Evolutionary conservation across 2,329 filamentous ascomycete genomes (phyloP).

Genomic region (Xylariaceae sp.): DNA sequence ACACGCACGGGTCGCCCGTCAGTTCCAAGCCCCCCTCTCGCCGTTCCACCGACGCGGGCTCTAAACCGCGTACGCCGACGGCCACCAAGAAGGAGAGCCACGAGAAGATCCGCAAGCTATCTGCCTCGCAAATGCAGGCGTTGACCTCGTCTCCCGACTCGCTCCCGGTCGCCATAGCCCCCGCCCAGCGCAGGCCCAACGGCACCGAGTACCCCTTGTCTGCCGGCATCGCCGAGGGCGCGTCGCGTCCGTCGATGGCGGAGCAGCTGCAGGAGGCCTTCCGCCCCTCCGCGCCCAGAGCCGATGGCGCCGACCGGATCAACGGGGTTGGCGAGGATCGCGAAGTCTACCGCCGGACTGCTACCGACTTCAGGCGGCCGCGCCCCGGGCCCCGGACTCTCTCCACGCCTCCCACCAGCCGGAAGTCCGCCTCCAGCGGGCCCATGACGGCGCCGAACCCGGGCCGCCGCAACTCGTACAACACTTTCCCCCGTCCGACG

Average conservation of each 20-base stretch:
- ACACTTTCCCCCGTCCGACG: conserved; percentile 34
- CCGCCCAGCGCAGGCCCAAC: conserved; percentile 23
- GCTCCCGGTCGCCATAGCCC: conserved; percentile 43
- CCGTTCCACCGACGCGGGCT: background rate
- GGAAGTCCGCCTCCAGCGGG: conserved; percentile 28
- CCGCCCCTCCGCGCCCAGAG: conserved; percentile 5
- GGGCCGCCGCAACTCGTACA: conserved; percentile 43
- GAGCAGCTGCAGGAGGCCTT: conserved; percentile 24
- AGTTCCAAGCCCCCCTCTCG: background rate
- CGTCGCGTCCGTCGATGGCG: conserved; percentile 23
- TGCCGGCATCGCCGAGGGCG: conserved; percentile 28
- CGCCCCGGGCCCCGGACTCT: conserved; percentile 34
- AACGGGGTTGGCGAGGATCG: conserved; percentile 20
- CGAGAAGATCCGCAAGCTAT: conserved; percentile 39
- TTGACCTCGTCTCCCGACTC: conserved; percentile 50
- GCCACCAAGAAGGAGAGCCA: background rate
- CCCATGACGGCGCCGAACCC: conserved; percentile 24
- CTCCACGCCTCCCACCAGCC: conserved; percentile 45
- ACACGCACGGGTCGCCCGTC: background rate
- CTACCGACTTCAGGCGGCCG: conserved; percentile 26
- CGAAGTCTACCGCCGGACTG: conserved; percentile 13
- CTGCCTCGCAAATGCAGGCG: conserved; percentile 51
- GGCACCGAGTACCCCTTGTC: conserved; percentile 29
- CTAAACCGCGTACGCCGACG: background rate
- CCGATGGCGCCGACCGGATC: conserved; percentile 20